phyloP scores from a whole-genome alignment of 1,284 basidiomycete species.

The Prillingera fragicola region DNA sequence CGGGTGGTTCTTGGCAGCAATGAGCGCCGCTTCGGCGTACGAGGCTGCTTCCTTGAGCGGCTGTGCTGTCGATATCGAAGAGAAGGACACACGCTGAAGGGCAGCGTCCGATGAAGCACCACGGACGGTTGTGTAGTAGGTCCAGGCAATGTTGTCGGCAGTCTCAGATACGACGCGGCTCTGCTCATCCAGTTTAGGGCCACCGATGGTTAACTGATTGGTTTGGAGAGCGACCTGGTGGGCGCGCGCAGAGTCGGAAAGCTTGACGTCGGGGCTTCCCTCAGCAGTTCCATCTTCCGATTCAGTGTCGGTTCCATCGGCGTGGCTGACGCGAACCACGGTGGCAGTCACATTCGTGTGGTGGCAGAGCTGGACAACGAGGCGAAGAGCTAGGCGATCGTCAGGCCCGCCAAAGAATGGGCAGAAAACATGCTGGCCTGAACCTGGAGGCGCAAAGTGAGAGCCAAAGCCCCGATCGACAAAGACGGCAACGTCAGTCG shows the following conservation, averaged over 20 bases:
- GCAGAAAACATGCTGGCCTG: slow-evolving; percentile 65
- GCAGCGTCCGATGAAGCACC: slow-evolving; percentile 17
- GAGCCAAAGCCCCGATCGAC: slow-evolving; percentile 61
- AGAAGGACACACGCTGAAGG: slow-evolving; percentile 32
- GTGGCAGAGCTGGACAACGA: slow-evolving; percentile 70
- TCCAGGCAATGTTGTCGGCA: slow-evolving; percentile 49
- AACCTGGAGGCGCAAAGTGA: slow-evolving; percentile 28
- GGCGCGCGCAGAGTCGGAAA: slow-evolving; percentile 29
- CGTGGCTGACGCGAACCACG: slow-evolving; percentile 56
- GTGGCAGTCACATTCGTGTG: slow-evolving; percentile 62
- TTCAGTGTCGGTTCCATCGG: slow-evolving; percentile 38
- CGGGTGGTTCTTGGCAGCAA: slow-evolving; percentile 51
- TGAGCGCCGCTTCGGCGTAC: slow-evolving; percentile 53
- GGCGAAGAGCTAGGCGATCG: slow-evolving; percentile 72
- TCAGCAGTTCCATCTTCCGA: slow-evolving; percentile 45
- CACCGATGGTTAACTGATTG: slow-evolving; percentile 42
- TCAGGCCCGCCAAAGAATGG: slow-evolving; percentile 91
- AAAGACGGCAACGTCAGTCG: slow-evolving; percentile 69
- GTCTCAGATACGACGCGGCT: slow-evolving; percentile 43
- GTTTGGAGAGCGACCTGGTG: slow-evolving; percentile 42
- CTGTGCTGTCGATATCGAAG: slow-evolving; percentile 25
- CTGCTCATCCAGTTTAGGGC: slow-evolving; percentile 28
- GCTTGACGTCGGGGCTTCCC: slow-evolving; percentile 19
- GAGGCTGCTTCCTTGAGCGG: slow-evolving; percentile 52
- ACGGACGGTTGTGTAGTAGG: slow-evolving; percentile 33